Conservation (phyloP, 176 grass and related monocot genomes). For the Alloteropsis semialata region DNA sequence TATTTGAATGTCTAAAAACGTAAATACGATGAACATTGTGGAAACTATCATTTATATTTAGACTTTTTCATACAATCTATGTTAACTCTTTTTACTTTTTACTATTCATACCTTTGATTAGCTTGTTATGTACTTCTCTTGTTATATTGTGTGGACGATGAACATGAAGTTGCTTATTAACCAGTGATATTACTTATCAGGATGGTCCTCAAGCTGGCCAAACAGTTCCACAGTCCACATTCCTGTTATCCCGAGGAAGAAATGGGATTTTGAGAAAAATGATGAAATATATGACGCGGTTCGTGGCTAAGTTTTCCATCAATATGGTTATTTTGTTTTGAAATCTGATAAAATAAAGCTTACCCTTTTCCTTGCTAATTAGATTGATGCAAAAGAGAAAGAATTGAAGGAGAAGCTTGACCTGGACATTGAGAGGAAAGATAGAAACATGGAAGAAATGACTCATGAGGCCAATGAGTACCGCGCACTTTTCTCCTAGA, state of each 20-base stretch:
- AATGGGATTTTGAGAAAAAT: constrained; percentile 86
- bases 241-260: constrained; percentile 77
- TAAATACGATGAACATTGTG: background rate
- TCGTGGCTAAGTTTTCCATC: background rate
- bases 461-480: constrained; percentile 64
- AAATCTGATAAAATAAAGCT: background rate
- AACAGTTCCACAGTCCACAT: constrained; percentile 92
- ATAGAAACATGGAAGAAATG: constrained; percentile 70
- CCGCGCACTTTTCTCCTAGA: constrained; percentile 56
- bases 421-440: constrained; percentile 72
- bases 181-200: constrained; percentile 32
- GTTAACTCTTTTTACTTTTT: background rate
- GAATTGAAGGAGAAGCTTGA: constrained; percentile 94
- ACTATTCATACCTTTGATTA: background rate
- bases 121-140: background rate
- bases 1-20: background rate
- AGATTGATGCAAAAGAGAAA: constrained; percentile 79
- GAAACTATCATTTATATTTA: background rate
- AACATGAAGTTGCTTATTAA: background rate
- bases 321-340: background rate
- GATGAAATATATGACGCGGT: constrained; percentile 97
- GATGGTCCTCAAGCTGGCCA: constrained; percentile 89
- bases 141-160: background rate
- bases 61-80: background rate
- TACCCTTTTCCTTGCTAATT: background rate